Conservation (phyloP, 2,329 filamentous ascomycete genomes). For the Daldinia eschscholtzii region DNA sequence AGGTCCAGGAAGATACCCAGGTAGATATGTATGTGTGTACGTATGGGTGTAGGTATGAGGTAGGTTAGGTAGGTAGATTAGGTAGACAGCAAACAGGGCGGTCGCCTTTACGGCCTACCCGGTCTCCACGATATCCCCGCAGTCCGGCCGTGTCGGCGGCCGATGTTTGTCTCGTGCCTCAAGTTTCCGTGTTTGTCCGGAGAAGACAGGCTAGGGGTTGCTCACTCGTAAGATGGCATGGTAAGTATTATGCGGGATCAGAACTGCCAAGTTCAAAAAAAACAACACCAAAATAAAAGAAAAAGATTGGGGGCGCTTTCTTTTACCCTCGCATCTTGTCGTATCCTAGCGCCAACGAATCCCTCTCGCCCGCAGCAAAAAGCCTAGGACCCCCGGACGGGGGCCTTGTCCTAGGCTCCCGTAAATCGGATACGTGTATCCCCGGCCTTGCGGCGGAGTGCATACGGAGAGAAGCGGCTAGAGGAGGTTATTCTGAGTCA, state of each 20-base stretch:
- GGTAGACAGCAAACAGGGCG: conserved; percentile 24
- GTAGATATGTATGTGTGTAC: too few species aligned
- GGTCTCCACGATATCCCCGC: conserved; percentile 26
- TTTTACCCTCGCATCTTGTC: neutral
- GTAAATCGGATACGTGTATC: conserved; percentile 28
- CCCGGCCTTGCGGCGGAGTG: conserved; percentile 37
- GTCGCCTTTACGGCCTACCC: conserved; percentile 23
- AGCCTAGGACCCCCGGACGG: conserved; percentile 16
- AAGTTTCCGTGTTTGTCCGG: conserved; percentile 12
- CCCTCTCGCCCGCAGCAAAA: conserved; percentile 9
- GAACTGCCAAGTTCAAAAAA: neutral
- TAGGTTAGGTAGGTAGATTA: conserved; percentile 7
- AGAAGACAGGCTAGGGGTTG: conserved; percentile 14
- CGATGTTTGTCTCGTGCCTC: conserved; percentile 33
- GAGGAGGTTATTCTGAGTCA: conserved; percentile 24
- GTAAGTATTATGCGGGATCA: neutral
- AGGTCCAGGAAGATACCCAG: too few species aligned
- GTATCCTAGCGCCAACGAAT: conserved; percentile 9
- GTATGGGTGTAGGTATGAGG: neutral
- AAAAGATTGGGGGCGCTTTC: neutral
- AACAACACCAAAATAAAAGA: neutral
- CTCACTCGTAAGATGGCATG: neutral
- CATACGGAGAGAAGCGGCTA: conserved; percentile 34
- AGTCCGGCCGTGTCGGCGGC: conserved; percentile 33
- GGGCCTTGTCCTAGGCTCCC: conserved; percentile 18